These are phyloP conservation scores for Chalciporus pseudorubinellus DNA, from an alignment of 768 basidiomycete genomes.

Conservation along the genomic window DNA sequence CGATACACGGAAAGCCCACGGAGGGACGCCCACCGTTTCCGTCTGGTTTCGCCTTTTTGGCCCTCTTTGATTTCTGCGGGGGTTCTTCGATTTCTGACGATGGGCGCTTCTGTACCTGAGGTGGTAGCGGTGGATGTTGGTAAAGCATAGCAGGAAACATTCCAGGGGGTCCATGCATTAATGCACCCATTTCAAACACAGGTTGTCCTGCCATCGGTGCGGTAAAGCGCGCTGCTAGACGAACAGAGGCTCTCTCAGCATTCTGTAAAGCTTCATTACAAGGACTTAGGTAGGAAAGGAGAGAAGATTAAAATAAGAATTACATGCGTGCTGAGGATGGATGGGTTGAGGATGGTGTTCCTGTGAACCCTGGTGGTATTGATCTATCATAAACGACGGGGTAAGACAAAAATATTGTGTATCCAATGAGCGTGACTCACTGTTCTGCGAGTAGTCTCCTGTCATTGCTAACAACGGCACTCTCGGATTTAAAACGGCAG, in stretches of 20 bases:
- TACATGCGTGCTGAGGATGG: slow-evolving; percentile 32
- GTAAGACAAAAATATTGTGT: slow-evolving; percentile 18
- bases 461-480: slow-evolving; percentile 37
- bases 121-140: slow-evolving; percentile 27
- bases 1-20: slow-evolving; percentile 2
- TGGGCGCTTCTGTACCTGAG: slow-evolving; percentile 36
- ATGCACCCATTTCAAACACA: slow-evolving; percentile 34
- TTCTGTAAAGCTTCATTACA: slow-evolving; percentile 46
- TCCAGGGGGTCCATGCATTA: slow-evolving; percentile 29
- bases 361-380: slow-evolving; percentile 33
- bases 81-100: slow-evolving; percentile 39
- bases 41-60: slow-evolving; percentile 40
- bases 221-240: slow-evolving; percentile 52
- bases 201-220: slow-evolving; percentile 30
- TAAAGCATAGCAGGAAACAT: slow-evolving; percentile 30
- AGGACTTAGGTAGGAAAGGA: slow-evolving; percentile 22
- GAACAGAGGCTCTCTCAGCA: slow-evolving; percentile 55
- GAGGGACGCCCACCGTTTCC: slow-evolving; percentile 28
- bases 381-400: slow-evolving; percentile 21
- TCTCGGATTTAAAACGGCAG: slow-evolving; percentile 17
- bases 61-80: slow-evolving; percentile 47
- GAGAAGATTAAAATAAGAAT: slow-evolving; percentile 24
- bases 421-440: slow-evolving; percentile 35
- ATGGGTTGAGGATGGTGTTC: slow-evolving; percentile 33
- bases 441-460: slow-evolving; percentile 41